phyloP scores from a whole-genome alignment of 768 basidiomycete species.

The Amanita molliuscula region DNA sequence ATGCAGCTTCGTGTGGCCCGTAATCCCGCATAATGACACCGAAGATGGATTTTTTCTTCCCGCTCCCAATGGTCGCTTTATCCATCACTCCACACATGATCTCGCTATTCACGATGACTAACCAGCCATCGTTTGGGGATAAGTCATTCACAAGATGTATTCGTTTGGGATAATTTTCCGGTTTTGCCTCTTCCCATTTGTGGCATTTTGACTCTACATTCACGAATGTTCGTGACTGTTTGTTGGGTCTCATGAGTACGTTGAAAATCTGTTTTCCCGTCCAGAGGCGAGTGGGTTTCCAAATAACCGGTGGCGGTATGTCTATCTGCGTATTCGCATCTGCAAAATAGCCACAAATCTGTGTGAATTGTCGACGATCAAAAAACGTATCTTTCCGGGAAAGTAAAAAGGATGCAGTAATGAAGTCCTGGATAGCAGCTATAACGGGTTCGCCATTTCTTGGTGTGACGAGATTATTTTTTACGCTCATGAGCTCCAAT shows the following conservation, averaged over 20 bases:
- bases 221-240: constrained; percentile 68
- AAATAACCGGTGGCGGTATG: constrained; percentile 88
- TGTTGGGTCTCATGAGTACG: constrained; percentile 92
- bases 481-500: constrained; percentile 93
- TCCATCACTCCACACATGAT: constrained; percentile 99
- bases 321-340: constrained; percentile 92
- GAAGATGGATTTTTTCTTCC: constrained; percentile 99
- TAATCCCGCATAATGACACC: constrained; percentile 97
- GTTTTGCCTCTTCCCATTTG: constrained; percentile 70
- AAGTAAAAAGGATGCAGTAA: constrained; percentile 94
- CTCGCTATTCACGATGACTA: constrained; percentile 94
- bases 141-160: constrained; percentile 69
- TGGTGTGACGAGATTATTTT: constrained; percentile 94
- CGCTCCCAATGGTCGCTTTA: constrained; percentile 94
- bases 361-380: constrained; percentile 89
- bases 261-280: constrained; percentile 99
- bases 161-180: constrained; percentile 45
- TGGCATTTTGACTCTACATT: constrained; percentile 97
- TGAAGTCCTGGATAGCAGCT: constrained; percentile 99
- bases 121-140: constrained; percentile 95
- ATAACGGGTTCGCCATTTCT: constrained; percentile 99
- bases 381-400: constrained; percentile 90
- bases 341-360: constrained; percentile 89
- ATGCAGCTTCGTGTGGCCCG: constrained; percentile 87
- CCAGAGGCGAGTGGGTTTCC: constrained; percentile 91